Evolutionary conservation across 2,329 filamentous ascomycete genomes (phyloP).

Genomic region (Aureobasidium lini): DNA sequence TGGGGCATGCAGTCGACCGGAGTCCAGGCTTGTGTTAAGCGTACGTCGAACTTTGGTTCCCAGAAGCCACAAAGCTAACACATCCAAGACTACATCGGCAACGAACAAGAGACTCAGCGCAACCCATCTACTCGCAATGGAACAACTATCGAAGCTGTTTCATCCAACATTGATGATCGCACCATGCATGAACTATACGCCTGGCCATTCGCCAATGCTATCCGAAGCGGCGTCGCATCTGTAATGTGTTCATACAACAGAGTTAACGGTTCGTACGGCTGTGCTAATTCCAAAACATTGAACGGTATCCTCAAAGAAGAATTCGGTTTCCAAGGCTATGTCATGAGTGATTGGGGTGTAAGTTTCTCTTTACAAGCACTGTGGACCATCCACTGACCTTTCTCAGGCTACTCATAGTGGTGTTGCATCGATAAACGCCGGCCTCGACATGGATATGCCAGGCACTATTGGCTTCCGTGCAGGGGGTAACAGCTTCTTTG

Average conservation of each 20-base stretch:
- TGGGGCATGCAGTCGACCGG: constrained; percentile 35
- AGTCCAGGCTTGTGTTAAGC: constrained; percentile 39
- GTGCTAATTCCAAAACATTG: constrained; percentile 67
- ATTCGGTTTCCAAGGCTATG: constrained; percentile 68
- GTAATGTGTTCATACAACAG: constrained; percentile 73
- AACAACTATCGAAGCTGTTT: constrained; percentile 27
- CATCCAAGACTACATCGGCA: constrained; percentile 38
- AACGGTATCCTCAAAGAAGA: constrained; percentile 78
- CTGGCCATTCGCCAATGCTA: constrained; percentile 56
- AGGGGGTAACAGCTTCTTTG: constrained; percentile 25
- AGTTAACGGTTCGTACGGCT: constrained; percentile 50
- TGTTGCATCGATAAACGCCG: constrained; percentile 36
- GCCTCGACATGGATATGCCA: constrained; percentile 44
- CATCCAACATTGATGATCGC: constrained; percentile 41
- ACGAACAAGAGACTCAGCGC: constrained; percentile 44
- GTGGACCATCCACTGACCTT: neutral
- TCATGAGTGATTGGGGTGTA: constrained; percentile 66
- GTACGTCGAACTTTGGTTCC: constrained; percentile 30
- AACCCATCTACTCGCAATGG: constrained; percentile 22
- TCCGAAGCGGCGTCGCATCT: constrained; percentile 60
- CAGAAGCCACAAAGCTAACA: neutral
- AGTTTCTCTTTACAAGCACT: constrained; percentile 21
- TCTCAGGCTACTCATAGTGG: constrained; percentile 39
- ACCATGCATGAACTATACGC: constrained; percentile 69
- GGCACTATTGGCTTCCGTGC: constrained; percentile 23